These are phyloP conservation scores for Ligustrum vulgare DNA, from an alignment of 257 asterid genomes.

Conservation along the genomic window DNA sequence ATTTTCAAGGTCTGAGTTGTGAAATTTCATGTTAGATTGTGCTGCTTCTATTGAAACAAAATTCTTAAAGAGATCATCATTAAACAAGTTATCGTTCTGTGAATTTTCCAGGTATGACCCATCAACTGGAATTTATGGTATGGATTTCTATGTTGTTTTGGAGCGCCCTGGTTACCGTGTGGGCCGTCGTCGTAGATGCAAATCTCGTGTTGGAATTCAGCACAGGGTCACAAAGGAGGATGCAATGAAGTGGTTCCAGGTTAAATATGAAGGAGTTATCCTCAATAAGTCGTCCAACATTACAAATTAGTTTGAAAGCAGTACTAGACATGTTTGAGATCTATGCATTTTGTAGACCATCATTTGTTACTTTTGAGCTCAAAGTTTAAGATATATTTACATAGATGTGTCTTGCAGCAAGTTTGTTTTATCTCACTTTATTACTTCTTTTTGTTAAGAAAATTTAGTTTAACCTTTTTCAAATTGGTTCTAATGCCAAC, in stretches of 20 bases:
- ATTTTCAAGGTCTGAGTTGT: background rate
- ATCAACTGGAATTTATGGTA: constrained; percentile 50
- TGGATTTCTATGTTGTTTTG: constrained; percentile 51
- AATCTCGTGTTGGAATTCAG: constrained; percentile 53
- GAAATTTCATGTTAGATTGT: background rate
- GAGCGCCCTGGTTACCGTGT: constrained; percentile 52
- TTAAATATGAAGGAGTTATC: constrained; percentile 49
- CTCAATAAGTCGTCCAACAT: constrained; percentile 43
- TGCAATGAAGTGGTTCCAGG: constrained; percentile 52
- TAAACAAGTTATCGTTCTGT: background rate
- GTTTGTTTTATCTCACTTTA: background rate
- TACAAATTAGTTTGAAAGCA: constrained; percentile 4
- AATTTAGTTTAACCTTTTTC: background rate
- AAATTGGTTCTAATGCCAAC: too few species aligned
- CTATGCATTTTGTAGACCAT: constrained; percentile 17
- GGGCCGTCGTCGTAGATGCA: constrained; percentile 51
- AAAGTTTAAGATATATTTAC: background rate
- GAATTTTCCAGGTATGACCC: constrained; percentile 42
- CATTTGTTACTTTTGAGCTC: constrained; percentile 5
- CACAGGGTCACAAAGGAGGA: constrained; percentile 50
- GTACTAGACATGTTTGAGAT: background rate
- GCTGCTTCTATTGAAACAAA: background rate
- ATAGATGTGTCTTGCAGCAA: background rate
- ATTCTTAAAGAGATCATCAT: background rate
- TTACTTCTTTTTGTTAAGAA: background rate